Conservation (phyloP, 306 rosid genomes). For the Dryas alaskensis region DNA sequence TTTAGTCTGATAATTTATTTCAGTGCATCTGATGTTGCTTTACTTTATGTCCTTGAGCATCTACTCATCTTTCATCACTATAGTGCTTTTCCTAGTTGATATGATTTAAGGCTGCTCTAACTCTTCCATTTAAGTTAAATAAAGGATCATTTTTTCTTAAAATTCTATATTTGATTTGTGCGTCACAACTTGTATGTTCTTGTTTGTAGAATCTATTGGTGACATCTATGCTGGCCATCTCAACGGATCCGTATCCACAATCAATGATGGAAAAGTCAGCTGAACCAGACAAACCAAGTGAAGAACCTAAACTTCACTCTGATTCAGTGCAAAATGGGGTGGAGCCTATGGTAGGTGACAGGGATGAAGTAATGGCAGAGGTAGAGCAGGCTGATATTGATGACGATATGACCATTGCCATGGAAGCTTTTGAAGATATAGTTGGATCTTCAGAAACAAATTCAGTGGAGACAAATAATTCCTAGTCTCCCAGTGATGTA, state of each 20-base stretch:
- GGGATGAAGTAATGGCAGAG: slow-evolving; percentile 75
- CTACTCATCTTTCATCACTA: neutral
- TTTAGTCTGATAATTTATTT: neutral
- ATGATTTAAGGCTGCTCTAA: neutral
- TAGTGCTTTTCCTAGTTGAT: neutral
- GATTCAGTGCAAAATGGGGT: slow-evolving; percentile 53
- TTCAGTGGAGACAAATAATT: slow-evolving; percentile 43
- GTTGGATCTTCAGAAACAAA: slow-evolving; percentile 58
- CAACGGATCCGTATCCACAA: slow-evolving; percentile 50
- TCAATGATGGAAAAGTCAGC: slow-evolving; percentile 35
- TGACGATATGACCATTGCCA: slow-evolving; percentile 75
- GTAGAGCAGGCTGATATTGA: slow-evolving; percentile 49
- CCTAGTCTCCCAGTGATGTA: slow-evolving; percentile 23
- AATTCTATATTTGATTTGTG: neutral
- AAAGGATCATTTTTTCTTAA: neutral
- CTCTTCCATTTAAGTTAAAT: neutral
- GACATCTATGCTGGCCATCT: slow-evolving; percentile 65
- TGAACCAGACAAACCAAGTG: slow-evolving; percentile 42
- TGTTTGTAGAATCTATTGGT: slow-evolving; percentile 74
- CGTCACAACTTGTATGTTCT: slow-evolving; percentile 17
- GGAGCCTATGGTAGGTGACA: slow-evolving; percentile 50
- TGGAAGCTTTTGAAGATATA: slow-evolving; percentile 52
- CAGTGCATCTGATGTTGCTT: neutral
- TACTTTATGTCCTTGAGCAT: neutral
- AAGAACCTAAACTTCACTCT: slow-evolving; percentile 46